A percentile compares a stretch with the other conserved stretches of the same genome.
phyloP scores from a whole-genome alignment of 768 basidiomycete genomes.

The Leucocoprinus birnbaumii region DNA sequence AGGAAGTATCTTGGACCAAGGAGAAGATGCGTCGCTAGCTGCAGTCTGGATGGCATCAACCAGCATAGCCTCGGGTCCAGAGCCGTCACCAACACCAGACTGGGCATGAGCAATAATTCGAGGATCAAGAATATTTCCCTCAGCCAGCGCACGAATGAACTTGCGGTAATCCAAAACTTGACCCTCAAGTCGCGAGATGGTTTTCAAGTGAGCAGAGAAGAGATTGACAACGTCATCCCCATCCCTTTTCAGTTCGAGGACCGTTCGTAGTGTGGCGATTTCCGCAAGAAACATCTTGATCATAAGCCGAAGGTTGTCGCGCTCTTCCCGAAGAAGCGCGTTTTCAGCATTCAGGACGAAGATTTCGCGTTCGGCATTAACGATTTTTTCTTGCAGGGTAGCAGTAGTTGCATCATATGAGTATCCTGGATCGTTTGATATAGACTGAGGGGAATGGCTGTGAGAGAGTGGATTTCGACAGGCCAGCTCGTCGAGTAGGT shows the following conservation, averaged over 20 bases:
- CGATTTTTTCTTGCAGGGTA: not conserved
- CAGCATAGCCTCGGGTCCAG: constrained; percentile 36
- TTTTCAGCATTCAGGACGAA: constrained; percentile 3
- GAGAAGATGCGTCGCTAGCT: constrained; percentile 29
- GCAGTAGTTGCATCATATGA: not conserved
- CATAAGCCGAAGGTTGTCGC: not conserved
- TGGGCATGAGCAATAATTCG: constrained; percentile 26
- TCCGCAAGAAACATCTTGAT: not conserved
- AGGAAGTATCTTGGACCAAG: constrained; percentile 40
- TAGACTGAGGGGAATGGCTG: not conserved
- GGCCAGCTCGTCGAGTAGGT: constrained; percentile 7
- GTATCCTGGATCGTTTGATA: not conserved
- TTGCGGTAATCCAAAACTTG: constrained; percentile 10
- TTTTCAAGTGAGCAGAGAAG: not conserved
- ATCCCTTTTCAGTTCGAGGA: not conserved
- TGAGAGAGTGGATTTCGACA: not conserved
- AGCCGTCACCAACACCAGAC: constrained; percentile 24
- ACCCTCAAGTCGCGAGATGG: not conserved
- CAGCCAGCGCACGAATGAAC: constrained; percentile 33
- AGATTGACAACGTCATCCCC: not conserved
- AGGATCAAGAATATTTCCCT: constrained; percentile 28
- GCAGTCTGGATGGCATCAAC: constrained; percentile 42
- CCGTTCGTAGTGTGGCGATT: not conserved
- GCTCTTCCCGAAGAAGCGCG: not conserved
- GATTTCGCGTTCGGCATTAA: constrained; percentile 1